Percentiles rank a stretch among this genome's conserved stretches.
phyloP scores from a whole-genome alignment of 2,329 filamentous ascomycete species.

The Colletotrichum sp. region DNA sequence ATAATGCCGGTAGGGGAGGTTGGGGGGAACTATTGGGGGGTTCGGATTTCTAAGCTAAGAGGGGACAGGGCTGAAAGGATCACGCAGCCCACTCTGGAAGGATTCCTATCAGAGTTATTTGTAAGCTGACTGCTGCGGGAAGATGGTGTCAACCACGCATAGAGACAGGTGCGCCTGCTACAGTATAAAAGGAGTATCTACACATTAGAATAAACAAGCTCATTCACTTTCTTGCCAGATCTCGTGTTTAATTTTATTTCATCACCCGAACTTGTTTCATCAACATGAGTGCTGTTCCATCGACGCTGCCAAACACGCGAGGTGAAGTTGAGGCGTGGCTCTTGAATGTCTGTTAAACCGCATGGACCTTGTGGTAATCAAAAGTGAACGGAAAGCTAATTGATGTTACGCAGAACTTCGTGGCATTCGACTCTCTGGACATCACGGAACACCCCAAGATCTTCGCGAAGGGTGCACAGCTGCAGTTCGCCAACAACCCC shows the following conservation, averaged over 20 bases:
- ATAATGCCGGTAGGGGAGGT: background rate
- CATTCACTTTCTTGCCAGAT: background rate
- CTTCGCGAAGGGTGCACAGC: background rate
- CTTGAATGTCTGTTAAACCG: background rate
- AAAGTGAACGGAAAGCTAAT: too few relatives aligned
- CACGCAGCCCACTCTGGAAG: background rate
- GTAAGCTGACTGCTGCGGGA: background rate
- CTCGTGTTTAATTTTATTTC: background rate
- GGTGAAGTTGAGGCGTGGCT: background rate
- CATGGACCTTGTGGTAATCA: too few relatives aligned
- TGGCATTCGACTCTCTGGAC: background rate
- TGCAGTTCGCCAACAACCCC: background rate
- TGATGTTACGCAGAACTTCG: background rate
- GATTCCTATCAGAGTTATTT: background rate
- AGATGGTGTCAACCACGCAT: background rate
- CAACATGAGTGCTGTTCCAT: background rate
- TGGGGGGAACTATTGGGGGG: background rate
- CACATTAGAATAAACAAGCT: background rate
- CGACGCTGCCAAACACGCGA: background rate
- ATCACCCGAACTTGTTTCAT: background rate
- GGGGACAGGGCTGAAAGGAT: background rate
- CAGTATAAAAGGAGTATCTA: background rate
- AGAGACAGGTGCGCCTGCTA: background rate
- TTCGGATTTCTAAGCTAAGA: background rate
- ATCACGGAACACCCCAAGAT: background rate